Conservation (phyloP, 2,329 filamentous ascomycete genomes). For the Ophiocordyceps camponoti-leonardi region DNA sequence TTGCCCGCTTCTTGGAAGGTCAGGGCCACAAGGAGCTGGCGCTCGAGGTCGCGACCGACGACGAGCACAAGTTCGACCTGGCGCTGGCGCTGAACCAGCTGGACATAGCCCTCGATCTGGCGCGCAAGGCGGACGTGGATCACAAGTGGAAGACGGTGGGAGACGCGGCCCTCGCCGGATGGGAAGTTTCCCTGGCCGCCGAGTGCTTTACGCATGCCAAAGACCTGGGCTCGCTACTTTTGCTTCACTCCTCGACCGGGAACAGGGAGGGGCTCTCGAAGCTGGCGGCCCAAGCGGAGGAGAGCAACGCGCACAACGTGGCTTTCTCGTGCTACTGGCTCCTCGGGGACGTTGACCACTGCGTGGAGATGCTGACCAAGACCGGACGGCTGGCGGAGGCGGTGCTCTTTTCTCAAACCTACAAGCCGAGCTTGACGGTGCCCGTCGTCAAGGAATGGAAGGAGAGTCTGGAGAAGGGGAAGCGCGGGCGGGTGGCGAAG, state of each 20-base stretch:
- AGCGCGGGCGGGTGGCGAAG: constrained; percentile 72
- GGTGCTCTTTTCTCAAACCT: constrained; percentile 84
- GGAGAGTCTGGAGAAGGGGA: constrained; percentile 60
- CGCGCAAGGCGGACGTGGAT: constrained; percentile 67
- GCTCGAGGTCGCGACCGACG: constrained; percentile 82
- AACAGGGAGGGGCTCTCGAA: constrained; percentile 57
- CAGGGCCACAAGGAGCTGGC: constrained; percentile 95
- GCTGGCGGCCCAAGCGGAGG: constrained; percentile 58
- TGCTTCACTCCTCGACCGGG: constrained; percentile 75
- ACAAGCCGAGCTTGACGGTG: constrained; percentile 64
- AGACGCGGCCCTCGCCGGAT: constrained; percentile 70
- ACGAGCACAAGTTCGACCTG: constrained; percentile 93
- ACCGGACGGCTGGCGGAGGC: constrained; percentile 74
- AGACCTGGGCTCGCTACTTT: constrained; percentile 74
- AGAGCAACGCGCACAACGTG: constrained; percentile 72
- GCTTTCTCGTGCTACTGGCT: constrained; percentile 87
- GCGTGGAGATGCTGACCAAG: constrained; percentile 60
- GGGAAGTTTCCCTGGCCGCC: constrained; percentile 76
- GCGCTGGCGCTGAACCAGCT: constrained; percentile 70
- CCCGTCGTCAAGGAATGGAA: constrained; percentile 67
- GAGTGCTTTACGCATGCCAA: constrained; percentile 88
- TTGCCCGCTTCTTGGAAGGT: constrained; percentile 90
- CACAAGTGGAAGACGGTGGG: constrained; percentile 98
- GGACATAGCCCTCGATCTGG: constrained; percentile 70
- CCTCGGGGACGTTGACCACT: constrained; percentile 64